Evolutionary conservation across 176 grass and related monocot genomes (phyloP).

Genomic region (Leersia perrieri): DNA sequence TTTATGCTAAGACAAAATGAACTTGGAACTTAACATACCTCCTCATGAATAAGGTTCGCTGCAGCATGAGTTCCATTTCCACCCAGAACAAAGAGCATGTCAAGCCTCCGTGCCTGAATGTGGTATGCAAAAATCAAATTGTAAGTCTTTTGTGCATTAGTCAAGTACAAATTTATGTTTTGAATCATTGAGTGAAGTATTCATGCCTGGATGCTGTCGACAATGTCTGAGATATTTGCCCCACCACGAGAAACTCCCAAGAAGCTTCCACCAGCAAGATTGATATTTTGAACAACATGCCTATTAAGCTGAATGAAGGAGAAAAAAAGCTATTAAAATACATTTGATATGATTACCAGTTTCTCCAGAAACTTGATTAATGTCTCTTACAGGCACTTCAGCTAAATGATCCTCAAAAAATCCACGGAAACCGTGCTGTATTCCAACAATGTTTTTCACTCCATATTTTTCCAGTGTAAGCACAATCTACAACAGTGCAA

Average conservation of each 20-base stretch:
- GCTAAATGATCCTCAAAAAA: slow-evolving; percentile 77
- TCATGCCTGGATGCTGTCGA: slow-evolving; percentile 93
- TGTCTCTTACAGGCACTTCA: slow-evolving; percentile 67
- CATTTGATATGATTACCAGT: neutral
- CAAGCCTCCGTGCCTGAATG: slow-evolving; percentile 77
- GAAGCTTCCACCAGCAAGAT: slow-evolving; percentile 92
- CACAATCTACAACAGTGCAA: slow-evolving; percentile 78
- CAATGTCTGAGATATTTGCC: slow-evolving; percentile 69
- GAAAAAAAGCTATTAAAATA: slow-evolving; percentile 15
- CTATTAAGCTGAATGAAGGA: slow-evolving; percentile 61
- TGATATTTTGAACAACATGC: slow-evolving; percentile 94
- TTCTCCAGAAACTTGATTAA: slow-evolving; percentile 24
- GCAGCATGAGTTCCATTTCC: slow-evolving; percentile 98
- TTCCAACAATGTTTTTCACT: slow-evolving; percentile 94
- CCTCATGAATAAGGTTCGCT: slow-evolving; percentile 88
- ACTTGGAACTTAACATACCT: slow-evolving; percentile 40
- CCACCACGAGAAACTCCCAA: slow-evolving; percentile 90
- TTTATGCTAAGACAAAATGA: slow-evolving; percentile 18
- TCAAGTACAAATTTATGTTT: slow-evolving; percentile 3
- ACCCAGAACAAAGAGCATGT: slow-evolving; percentile 95
- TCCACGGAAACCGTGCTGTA: slow-evolving; percentile 87
- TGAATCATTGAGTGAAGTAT: slow-evolving; percentile 7
- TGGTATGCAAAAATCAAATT: slow-evolving; percentile 22
- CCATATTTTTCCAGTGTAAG: slow-evolving; percentile 96
- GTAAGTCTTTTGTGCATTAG: neutral